Percentiles rank a stretch among this genome's conserved stretches.
Conservation (phyloP, 2,329 filamentous ascomycete genomes). For the Bipolaris gigantea region DNA sequence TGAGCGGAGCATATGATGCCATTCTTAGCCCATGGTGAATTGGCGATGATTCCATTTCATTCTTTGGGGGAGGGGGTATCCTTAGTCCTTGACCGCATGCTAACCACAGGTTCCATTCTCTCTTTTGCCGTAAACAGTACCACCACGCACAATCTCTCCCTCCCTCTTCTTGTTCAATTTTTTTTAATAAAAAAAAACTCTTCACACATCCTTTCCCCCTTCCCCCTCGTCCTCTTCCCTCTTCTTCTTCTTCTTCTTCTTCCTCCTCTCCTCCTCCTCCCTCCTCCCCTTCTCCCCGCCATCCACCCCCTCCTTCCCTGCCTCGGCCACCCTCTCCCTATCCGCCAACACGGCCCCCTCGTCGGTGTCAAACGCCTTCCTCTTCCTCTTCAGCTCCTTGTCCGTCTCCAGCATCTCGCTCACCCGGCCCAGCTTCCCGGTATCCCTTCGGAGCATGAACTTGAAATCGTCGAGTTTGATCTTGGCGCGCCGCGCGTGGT, state of each 20-base stretch:
- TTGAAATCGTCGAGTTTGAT: constrained; percentile 99
- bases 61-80: no score
- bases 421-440: constrained; percentile 82
- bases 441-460: constrained; percentile 85
- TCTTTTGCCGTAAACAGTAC: no score
- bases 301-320: constrained; percentile 15
- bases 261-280: constrained; percentile 5
- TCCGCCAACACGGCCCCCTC: constrained; percentile 61
- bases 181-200: no score
- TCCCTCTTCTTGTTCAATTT: no score
- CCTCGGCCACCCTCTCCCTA: constrained; percentile 20
- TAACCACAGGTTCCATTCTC: no score
- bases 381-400: constrained; percentile 78
- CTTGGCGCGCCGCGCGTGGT: constrained; percentile 87
- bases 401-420: constrained; percentile 88
- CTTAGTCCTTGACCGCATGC: no score
- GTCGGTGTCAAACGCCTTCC: constrained; percentile 72
- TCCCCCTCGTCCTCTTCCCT: constrained; percentile 17
- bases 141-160: no score
- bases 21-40: no score
- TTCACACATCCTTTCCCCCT: constrained; percentile 23
- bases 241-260: constrained; percentile 24
- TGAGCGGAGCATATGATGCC: not conserved
- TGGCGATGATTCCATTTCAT: no score
- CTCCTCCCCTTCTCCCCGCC: constrained; percentile 7